Evolutionary conservation across 78 protist species (phyloP), one percentile per base, ranked within the genome.

Genomic region (Cavenderia fasciculata): DNA sequence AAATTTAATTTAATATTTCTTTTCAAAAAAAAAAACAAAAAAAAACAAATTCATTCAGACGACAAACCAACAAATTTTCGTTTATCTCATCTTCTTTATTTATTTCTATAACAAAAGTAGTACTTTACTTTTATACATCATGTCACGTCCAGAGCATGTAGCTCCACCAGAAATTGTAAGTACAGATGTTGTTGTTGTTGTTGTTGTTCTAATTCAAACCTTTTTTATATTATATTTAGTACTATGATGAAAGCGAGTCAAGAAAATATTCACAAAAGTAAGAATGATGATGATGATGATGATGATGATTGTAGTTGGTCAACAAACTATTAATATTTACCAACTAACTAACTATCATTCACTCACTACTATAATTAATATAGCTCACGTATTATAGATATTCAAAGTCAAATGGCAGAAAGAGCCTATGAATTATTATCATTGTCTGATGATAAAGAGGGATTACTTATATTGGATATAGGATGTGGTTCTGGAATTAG

Each of bases 401-500:
- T 98, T 66, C 99, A 98, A 92, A 51, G 85, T 27, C 19, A 52
- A 29, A 94, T 98, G 97, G 51, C 99, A 2, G 95, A 95, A 92
- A 93, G 99, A 25, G 98, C 98, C 1, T 19, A 97, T 33, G 98
- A 98, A 78, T 92, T 98, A 52, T 77, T 96, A 43, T 54, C 59
- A 18, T 57, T 97, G 19, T 97, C 94, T 0, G 66, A 52, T 56
- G 94, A 71, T 31, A 51, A 47, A 38, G 82, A 63, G 31, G 77
- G 92, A 29, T 12, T 71, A 10, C 56, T 93, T 40, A 5, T 98
- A 2, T 95, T 98, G 14, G 99, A 98, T 92, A 63, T 98, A 7
- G 99, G 99, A 23, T 97, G 98, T 74, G 98, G 98, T 38, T 84
- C 97, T 21, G 98, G 97, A n/a, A 79, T 95, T 41, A 86, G 94